Evolutionary conservation across 768 basidiomycete genomes (phyloP), one percentile per base, ranked within the genome.

Genomic region (Mycena epipterygia): DNA sequence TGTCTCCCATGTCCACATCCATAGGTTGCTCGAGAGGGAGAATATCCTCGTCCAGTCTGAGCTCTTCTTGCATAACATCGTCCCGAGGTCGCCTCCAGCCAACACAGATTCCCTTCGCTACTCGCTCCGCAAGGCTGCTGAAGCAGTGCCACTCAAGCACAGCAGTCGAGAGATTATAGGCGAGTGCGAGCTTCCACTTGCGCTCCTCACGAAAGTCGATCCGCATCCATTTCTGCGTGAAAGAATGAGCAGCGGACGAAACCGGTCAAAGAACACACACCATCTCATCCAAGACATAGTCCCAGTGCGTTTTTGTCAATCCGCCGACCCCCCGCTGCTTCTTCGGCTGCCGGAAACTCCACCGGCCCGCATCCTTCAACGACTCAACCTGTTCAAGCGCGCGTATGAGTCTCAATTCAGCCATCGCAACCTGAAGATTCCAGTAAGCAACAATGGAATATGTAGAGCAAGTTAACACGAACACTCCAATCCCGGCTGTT

Each of bases 221-320:
- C 30, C 95, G 93, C 89, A 99, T 93, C 98, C 98, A 99, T 89
- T 93, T 95, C 97, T 96, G 60, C 0, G 60, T 23, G 27, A 32
- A 61, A 51, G 42, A 25, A 71, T 53, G 58, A 53, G 25, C 49
- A 27, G 16, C 33, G 7, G 52, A 21, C 35, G 48, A 21, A 44
- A 59, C 19, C 8, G 44, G 30, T 60, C 39, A 21, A 41, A 29
- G 32, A 7, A 17, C 23, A 83, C 88, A 74, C 63, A 95, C 95
- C 96, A 98, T 96, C 81, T 99, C 98, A 70, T 99, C 97, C 80
- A 99, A 81, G 37, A 99, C 85, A 80, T 96, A 94, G 78, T 99
- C 98, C 95, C 95, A 97, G 76, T 98, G 96, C 0, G 92, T 90
- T 81, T 97, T 98, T 3, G 85, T 83, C 56, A 91, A 74, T 1